Evolutionary conservation across 2,329 filamentous ascomycete species (phyloP).

Genomic region (Penicillium hesseltinei): DNA sequence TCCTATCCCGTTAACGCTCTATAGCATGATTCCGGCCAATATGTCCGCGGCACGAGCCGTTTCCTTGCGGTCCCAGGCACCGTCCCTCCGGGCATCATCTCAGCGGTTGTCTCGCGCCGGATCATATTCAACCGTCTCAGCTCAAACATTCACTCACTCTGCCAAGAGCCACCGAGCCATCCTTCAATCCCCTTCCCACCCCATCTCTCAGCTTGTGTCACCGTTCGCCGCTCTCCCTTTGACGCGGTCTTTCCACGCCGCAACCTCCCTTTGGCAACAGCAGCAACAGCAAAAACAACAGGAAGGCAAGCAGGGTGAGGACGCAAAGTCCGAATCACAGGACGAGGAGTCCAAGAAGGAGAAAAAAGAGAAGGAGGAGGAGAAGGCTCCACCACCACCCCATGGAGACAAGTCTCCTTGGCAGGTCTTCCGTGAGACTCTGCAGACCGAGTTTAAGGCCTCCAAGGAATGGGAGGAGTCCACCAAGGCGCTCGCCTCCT

Average conservation of each 20-base stretch:
- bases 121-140: constrained; percentile 37
- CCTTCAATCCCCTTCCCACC: constrained; percentile 33
- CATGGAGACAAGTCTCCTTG: constrained; percentile 98
- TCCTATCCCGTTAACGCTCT: constrained; percentile 18
- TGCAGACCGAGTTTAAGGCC: constrained; percentile 88
- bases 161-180: constrained; percentile 27
- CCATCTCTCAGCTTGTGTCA: constrained; percentile 33
- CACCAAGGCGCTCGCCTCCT: constrained; percentile 87
- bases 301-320: constrained; percentile 40
- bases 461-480: constrained; percentile 99
- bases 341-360: constrained; percentile 50
- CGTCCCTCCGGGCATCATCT: constrained; percentile 33
- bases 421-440: constrained; percentile 98
- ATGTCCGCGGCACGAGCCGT: constrained; percentile 39
- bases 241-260: constrained; percentile 40
- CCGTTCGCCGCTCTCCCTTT: constrained; percentile 37
- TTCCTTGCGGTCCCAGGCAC: constrained; percentile 36
- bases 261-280: constrained; percentile 34
- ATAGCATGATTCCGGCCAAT: constrained; percentile 41
- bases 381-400: constrained; percentile 82
- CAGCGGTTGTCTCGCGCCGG: constrained; percentile 37
- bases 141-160: constrained; percentile 31
- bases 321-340: constrained; percentile 39
- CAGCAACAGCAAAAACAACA: constrained; percentile 34
- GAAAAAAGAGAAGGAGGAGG: constrained; percentile 51